These are phyloP conservation scores for Myxozyma neotropica DNA, from an alignment of 805 yeast species.

Conservation along the genomic window DNA sequence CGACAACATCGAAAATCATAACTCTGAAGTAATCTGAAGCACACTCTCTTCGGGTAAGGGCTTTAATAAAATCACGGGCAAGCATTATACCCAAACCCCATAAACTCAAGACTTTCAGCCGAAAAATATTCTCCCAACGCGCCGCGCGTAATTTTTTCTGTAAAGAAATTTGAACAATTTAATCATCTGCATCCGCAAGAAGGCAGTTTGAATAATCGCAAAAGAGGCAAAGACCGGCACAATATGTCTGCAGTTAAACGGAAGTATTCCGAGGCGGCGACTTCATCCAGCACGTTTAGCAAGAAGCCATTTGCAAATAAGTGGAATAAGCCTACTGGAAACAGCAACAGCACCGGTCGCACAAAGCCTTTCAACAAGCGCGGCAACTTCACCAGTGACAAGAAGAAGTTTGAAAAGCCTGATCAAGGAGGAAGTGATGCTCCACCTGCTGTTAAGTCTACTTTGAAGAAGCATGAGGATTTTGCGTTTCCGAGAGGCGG, in stretches of 20 bases:
- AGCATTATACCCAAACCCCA: background rate
- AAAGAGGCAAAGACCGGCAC: too few species aligned
- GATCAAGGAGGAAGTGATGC: background rate
- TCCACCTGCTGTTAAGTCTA: constrained; percentile 1
- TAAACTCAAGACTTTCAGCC: background rate
- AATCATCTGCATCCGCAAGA: too few species aligned
- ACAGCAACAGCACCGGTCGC: background rate
- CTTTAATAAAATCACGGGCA: background rate
- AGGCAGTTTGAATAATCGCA: too few species aligned
- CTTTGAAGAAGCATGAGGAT: constrained; percentile 7
- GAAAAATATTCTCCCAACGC: constrained; percentile 6
- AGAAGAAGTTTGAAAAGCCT: background rate
- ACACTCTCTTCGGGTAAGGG: background rate
- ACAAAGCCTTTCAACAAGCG: constrained; percentile 8
- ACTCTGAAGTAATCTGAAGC: background rate
- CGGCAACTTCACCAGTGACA: background rate
- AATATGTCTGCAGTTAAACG: constrained; percentile 17
- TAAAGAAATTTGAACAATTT: background rate
- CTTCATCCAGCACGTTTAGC: constrained; percentile 5
- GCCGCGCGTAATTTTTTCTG: constrained; percentile 1
- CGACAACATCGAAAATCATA: too few species aligned
- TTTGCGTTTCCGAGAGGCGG: constrained; percentile 91
- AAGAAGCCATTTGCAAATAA: constrained; percentile 12
- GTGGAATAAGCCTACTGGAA: constrained; percentile 6
- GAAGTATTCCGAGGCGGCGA: constrained; percentile 7